phyloP scores from a whole-genome alignment of 139 green algal genomes.

The Astrephomene gubernaculifera region DNA sequence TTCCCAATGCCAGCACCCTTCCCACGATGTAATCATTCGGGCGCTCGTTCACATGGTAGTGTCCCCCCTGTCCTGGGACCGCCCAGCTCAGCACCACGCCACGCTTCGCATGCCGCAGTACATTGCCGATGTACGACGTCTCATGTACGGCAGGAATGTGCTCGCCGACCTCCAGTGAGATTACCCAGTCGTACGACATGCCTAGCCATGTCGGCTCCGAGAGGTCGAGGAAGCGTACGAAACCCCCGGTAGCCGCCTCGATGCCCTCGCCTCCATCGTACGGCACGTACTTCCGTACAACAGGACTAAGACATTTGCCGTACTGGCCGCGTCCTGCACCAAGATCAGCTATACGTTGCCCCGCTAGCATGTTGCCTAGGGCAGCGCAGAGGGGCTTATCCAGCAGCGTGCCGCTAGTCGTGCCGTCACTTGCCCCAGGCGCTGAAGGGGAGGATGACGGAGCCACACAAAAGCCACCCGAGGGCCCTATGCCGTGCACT shows the following conservation, averaged over 20 bases:
- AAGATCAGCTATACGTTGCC: neutral
- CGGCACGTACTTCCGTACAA: conserved; percentile 3
- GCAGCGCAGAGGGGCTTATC: neutral
- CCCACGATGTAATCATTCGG: neutral
- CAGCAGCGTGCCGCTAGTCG: neutral
- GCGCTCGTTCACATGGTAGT: conserved; percentile 34
- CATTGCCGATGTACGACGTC: neutral
- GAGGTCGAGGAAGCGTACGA: conserved; percentile 30
- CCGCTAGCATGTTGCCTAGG: neutral
- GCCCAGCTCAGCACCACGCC: conserved; percentile 47
- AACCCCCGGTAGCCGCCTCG: conserved; percentile 9
- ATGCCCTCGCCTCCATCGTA: conserved; percentile 39
- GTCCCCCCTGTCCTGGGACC: conserved; percentile 20
- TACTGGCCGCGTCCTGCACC: conserved; percentile 20
- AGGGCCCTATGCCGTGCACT: conserved; percentile 8
- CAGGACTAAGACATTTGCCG: neutral
- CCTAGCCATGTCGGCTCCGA: conserved; percentile 19
- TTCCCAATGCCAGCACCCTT: conserved; percentile 1
- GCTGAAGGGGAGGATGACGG: neutral
- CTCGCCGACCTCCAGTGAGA: conserved; percentile 26
- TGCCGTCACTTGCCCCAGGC: neutral
- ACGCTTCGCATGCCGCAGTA: conserved; percentile 6
- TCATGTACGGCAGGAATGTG: neutral
- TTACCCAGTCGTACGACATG: conserved; percentile 24
- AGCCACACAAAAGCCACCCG: conserved; percentile 28